A percentile compares a stretch with the other conserved stretches of the same genome.
phyloP scores from a whole-genome alignment of 2,329 filamentous ascomycete species.

The Scopulariopsis brevicaulis region DNA sequence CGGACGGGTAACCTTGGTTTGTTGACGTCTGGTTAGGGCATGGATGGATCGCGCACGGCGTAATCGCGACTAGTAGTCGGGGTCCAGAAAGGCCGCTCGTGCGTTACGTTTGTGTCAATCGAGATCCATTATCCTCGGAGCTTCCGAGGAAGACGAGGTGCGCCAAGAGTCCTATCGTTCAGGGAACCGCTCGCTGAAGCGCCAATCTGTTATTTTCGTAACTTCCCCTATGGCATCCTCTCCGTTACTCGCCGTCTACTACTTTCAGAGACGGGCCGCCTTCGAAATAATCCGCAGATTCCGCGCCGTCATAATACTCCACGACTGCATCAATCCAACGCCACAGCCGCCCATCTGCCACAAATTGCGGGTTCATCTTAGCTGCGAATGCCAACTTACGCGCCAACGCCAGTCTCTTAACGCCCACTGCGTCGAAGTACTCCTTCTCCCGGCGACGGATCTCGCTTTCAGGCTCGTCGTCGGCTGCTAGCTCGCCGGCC shows the following conservation, averaged over 20 bases:
- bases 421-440: conserved; percentile 9
- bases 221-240: neutral
- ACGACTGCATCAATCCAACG: conserved; percentile 8
- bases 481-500: conserved; percentile 7
- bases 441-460: conserved; percentile 7
- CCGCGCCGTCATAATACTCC: conserved; percentile 12
- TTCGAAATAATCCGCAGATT: neutral
- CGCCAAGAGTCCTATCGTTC: no score
- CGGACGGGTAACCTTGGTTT: no score
- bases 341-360: conserved; percentile 10
- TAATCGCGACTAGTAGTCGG: no score
- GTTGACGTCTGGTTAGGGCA: no score
- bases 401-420: conserved; percentile 6
- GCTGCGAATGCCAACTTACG: conserved; percentile 8
- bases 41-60: no score
- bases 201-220: neutral
- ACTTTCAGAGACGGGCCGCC: neutral
- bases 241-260: neutral
- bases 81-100: no score
- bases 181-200: no score
- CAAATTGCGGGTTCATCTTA: conserved; percentile 9
- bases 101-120: no score
- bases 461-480: conserved; percentile 9
- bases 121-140: no score
- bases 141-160: no score